phyloP scores from a whole-genome alignment of 768 basidiomycete genomes.

The Lentinula raphanica region DNA sequence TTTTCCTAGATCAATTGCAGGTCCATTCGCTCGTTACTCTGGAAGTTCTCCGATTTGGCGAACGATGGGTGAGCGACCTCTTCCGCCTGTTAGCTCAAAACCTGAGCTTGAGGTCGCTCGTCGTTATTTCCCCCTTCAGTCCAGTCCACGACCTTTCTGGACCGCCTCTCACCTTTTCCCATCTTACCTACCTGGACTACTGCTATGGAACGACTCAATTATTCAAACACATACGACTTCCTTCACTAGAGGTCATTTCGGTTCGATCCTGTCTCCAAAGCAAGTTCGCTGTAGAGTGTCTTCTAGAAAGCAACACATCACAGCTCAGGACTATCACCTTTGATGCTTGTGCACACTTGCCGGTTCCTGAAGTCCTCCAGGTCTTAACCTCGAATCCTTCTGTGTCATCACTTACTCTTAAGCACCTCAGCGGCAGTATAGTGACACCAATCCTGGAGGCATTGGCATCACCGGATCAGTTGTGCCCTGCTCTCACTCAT shows the following conservation, averaged over 20 bases:
- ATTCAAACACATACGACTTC: constrained; percentile 21
- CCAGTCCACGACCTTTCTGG: not conserved
- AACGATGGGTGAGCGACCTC: constrained; percentile 1
- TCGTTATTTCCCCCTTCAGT: constrained; percentile 1
- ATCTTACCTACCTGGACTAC: constrained; percentile 34
- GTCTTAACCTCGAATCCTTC: constrained; percentile 29
- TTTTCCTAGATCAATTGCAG: not conserved
- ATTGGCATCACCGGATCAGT: constrained; percentile 24
- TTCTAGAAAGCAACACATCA: not conserved
- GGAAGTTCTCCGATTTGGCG: not conserved
- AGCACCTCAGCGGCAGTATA: constrained; percentile 20
- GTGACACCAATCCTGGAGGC: constrained; percentile 38
- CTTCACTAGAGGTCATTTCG: constrained; percentile 19
- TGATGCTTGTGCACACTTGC: constrained; percentile 24
- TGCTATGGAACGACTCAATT: constrained; percentile 13
- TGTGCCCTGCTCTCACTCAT: constrained; percentile 45
- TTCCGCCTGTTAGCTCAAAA: constrained; percentile 3
- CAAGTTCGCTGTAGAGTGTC: not conserved
- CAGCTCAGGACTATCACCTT: constrained; percentile 12
- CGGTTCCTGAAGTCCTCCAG: constrained; percentile 21
- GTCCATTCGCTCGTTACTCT: constrained; percentile 15
- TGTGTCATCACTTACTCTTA: constrained; percentile 41
- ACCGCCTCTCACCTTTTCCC: constrained; percentile 18
- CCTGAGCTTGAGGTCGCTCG: constrained; percentile 8
- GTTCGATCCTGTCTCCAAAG: not conserved